Evolutionary conservation across 495 filamentous ascomycete genomes (phyloP), one percentile per base, ranked within the genome.

Genomic region (Neurospora sp.): DNA sequence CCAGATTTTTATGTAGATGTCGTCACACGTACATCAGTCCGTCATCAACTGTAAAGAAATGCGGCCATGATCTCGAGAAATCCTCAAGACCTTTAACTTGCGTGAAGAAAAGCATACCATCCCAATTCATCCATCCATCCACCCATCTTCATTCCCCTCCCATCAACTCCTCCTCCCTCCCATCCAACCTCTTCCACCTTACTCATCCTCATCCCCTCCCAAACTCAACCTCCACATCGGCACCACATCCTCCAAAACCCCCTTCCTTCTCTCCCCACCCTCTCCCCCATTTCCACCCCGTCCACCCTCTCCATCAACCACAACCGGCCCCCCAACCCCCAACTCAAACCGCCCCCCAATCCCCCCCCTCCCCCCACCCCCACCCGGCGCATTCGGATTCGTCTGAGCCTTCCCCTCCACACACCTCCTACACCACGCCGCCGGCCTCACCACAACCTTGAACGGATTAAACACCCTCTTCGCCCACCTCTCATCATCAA

Each of bases 391-490:
- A 6, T 41, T 23, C 39, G 4, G 16, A 20, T 71, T 31, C 31
- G 27, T 42, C 59, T 54, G 3, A 27, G 27, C 27, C 20, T 72
- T 40, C 75, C 70, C 70, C 10, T 70, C 31, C 11, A 77, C 76
- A 40, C 77, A 78, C 8, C 5, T 0, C 0, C 3, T 16, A 38
- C 77, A 78, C 23, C 72, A 78, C 6, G 72, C 76, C 23, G 70
- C 69, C 5, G 76, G 73, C 18, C 77, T 35, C 0, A 73, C 39
- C 7, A 62, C 38, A 1, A 70, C 76, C 2, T 73, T 39, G 38
- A 76, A 76, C 1, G 77, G 77, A 20, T 75, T 72, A 14, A 70
- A 78, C 72, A 76, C 59, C 69, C 69, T 72, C 70, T 74, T 72
- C 41, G 46, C 71, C 18, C n/a, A 12, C 0, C 40, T 11, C 7